Evolutionary conservation across 2,329 filamentous ascomycete species (phyloP).

Genomic region (Bipolaris sorokiniana): DNA sequence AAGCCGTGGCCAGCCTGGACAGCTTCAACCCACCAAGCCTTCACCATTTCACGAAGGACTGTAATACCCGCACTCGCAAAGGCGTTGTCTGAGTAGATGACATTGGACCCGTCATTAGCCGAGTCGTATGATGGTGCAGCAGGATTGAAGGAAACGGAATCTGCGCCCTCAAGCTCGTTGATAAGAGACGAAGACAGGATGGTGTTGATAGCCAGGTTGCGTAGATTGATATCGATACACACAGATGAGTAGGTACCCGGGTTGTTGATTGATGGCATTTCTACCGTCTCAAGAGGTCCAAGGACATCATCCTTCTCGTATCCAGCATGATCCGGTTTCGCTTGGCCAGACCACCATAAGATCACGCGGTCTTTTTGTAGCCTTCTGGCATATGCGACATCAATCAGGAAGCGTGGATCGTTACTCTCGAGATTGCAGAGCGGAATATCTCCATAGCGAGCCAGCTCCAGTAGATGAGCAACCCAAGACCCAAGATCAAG

Average conservation of each 20-base stretch:
- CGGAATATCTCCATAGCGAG: slow-evolving; percentile 90
- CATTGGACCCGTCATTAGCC: slow-evolving; percentile 67
- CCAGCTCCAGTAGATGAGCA: slow-evolving; percentile 82
- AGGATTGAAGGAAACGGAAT: slow-evolving; percentile 85
- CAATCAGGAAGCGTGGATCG: slow-evolving; percentile 92
- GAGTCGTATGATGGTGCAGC: slow-evolving; percentile 67
- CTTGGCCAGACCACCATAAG: slow-evolving; percentile 91
- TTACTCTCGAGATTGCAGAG: slow-evolving; percentile 95
- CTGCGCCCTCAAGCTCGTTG: slow-evolving; percentile 91
- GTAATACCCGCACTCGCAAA: slow-evolving; percentile 91
- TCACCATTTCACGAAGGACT: slow-evolving; percentile 97
- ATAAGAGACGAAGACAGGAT: slow-evolving; percentile 95
- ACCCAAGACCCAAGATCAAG: slow-evolving; percentile 94
- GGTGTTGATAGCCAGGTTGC: slow-evolving; percentile 96
- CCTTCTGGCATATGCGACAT: slow-evolving; percentile 89
- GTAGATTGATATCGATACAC: slow-evolving; percentile 91
- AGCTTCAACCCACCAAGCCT: slow-evolving; percentile 96
- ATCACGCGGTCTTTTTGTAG: slow-evolving; percentile 92
- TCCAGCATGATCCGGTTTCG: slow-evolving; percentile 91
- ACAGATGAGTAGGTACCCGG: slow-evolving; percentile 94
- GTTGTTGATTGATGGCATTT: slow-evolving; percentile 92
- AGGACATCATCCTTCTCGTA: slow-evolving; percentile 92
- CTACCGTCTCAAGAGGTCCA: slow-evolving; percentile 80
- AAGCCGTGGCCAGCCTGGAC: slow-evolving; percentile 70
- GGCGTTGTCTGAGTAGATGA: slow-evolving; percentile 83